A percentile compares a stretch with the other conserved stretches of the same genome.
phyloP scores from a whole-genome alignment of 148 eudicot genomes.

The Simmondsia chinensis region DNA sequence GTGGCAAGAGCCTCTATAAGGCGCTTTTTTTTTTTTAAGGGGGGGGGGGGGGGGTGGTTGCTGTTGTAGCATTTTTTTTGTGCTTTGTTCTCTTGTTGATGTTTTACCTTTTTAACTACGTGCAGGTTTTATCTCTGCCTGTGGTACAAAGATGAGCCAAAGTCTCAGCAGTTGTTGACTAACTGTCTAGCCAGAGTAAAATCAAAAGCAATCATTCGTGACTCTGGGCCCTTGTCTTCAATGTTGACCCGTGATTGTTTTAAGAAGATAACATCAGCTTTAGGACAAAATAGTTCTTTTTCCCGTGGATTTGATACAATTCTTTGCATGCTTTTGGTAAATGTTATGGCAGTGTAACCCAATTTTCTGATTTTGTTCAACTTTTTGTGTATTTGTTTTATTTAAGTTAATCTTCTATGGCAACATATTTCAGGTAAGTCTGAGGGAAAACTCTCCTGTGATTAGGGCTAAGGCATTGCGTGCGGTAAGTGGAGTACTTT shows the following conservation, averaged over 20 bases:
- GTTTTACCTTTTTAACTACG: constrained; percentile 2
- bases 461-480: constrained; percentile 94
- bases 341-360: constrained; percentile 17
- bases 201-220: constrained; percentile 61
- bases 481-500: constrained; percentile 51
- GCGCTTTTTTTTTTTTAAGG: too few relatives aligned
- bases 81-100: background rate
- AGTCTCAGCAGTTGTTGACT: constrained; percentile 36
- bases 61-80: background rate
- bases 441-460: constrained; percentile 88
- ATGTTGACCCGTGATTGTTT: constrained; percentile 57
- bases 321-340: constrained; percentile 85
- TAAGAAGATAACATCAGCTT: constrained; percentile 60
- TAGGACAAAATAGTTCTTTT: constrained; percentile 83
- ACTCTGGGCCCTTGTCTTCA: constrained; percentile 52
- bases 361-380: too few relatives aligned
- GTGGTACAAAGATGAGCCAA: constrained; percentile 91
- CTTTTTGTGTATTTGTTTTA: too few relatives aligned
- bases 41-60: background rate
- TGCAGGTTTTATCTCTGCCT: constrained; percentile 92
- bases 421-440: constrained; percentile 56
- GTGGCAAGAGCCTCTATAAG: too few relatives aligned
- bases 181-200: constrained; percentile 66
- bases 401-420: background rate
- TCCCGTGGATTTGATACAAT: constrained; percentile 96